Percentiles rank a stretch among this genome's conserved stretches.
These are phyloP conservation scores for Sporothrix variecibatus DNA, from an alignment of 2,329 filamentous ascomycete species.

Conservation along the genomic window DNA sequence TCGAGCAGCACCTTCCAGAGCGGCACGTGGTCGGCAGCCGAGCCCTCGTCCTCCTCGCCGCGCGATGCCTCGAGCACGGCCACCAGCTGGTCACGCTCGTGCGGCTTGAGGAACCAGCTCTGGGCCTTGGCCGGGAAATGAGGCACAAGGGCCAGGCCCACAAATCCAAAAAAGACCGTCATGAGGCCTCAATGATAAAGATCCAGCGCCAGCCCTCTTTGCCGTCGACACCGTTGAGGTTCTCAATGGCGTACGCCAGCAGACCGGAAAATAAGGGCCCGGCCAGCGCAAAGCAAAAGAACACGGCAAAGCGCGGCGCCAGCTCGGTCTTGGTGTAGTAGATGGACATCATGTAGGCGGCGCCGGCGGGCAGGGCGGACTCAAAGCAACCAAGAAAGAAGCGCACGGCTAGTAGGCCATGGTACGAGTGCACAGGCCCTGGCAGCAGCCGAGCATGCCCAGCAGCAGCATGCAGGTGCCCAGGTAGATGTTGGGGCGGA, in stretches of 20 bases:
- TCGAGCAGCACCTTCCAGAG: neutral
- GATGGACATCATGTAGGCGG: neutral
- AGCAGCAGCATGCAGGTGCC: neutral
- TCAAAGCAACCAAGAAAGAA: neutral
- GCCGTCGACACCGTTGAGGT: neutral
- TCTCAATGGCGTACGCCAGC: slow-evolving; percentile 3
- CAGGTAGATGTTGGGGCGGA: neutral
- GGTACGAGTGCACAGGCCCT: neutral
- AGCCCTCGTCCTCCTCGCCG: neutral
- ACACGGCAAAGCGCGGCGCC: neutral
- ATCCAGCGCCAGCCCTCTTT: slow-evolving; percentile 1
- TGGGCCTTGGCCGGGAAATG: neutral
- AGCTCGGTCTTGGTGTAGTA: neutral
- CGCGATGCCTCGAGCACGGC: neutral
- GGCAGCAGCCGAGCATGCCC: neutral
- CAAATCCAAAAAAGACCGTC: neutral
- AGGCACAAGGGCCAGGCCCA: neutral
- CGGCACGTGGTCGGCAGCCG: neutral
- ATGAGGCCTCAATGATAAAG: neutral
- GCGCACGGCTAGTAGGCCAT: neutral
- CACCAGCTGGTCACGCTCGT: neutral
- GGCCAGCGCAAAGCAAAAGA: neutral
- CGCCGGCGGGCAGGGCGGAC: neutral
- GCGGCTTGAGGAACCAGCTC: neutral
- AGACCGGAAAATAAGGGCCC: neutral